Percentiles rank a stretch among this genome's conserved stretches.
Evolutionary conservation across 2,329 filamentous ascomycete species (phyloP).

Genomic region (Bipolaris bicolor): DNA sequence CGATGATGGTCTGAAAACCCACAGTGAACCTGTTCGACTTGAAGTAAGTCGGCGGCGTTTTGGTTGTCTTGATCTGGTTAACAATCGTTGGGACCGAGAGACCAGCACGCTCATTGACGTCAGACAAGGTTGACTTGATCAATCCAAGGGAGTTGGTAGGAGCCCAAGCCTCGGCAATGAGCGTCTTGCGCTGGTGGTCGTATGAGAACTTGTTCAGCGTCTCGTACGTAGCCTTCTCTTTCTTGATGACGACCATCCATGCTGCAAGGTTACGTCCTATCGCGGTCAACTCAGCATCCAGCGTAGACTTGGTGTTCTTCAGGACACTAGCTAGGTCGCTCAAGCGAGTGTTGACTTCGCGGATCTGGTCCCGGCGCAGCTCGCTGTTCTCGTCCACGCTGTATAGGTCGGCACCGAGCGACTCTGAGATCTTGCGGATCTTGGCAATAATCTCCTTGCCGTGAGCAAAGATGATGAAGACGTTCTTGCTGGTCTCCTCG

Average conservation of each 20-base stretch:
- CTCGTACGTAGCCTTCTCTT: slow-evolving; percentile 97
- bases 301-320: slow-evolving; percentile 90
- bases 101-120: slow-evolving; percentile 94
- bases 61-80: slow-evolving; percentile 96
- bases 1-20: slow-evolving; percentile 98
- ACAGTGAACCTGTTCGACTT: slow-evolving; percentile 99
- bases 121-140: slow-evolving; percentile 91
- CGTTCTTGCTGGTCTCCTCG: slow-evolving; percentile 92
- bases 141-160: slow-evolving; percentile 87
- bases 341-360: slow-evolving; percentile 93
- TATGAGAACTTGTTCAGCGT: slow-evolving; percentile 97
- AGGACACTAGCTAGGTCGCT: slow-evolving; percentile 91
- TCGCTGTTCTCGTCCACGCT: slow-evolving; percentile 98
- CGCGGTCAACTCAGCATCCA: slow-evolving; percentile 90
- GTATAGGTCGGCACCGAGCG: slow-evolving; percentile 93
- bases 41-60: slow-evolving; percentile 95
- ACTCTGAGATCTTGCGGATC: slow-evolving; percentile 98
- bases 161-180: slow-evolving; percentile 98
- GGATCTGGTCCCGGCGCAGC: slow-evolving; percentile 90
- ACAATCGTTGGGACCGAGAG: slow-evolving; percentile 98
- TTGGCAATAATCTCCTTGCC: slow-evolving; percentile 98
- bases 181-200: slow-evolving; percentile 90
- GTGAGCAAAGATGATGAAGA: slow-evolving; percentile 99
- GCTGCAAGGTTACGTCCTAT: slow-evolving; percentile 91
- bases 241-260: slow-evolving; percentile 97